Evolutionary conservation across 2,329 filamentous ascomycete species (phyloP), one percentile per base, ranked within the genome.

Genomic region (Penicillium thymicola): DNA sequence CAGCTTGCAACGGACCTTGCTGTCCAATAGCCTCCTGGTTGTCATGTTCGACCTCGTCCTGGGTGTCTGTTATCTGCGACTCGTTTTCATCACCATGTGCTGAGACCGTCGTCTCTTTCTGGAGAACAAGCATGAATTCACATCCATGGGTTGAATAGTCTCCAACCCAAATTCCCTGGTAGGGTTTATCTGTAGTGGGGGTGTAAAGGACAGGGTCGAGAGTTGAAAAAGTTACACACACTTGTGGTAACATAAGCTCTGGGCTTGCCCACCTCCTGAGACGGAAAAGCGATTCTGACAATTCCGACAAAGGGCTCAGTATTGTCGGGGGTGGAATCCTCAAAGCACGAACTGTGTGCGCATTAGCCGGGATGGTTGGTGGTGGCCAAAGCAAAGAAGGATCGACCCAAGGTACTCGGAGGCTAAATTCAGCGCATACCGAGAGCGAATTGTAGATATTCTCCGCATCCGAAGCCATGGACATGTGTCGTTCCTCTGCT

Each of bases 131-230:
- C 5, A 97, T 69, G 54, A 97, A 96, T 72, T 97, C 93, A 71
- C 89, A 92, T 0, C 92, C 92, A 66, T 97, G 92, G 0, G 85
- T 86, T 27, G 86, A 88, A 67, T 96, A 97, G 70, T 97, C 92
- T 0, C 92, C 92, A 16, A 92, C 88, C 89, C 90, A 97, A 30
- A 99, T 90, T 0, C 93, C 93, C 60, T 91, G 86, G 79, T 87
- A 97, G 0, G 92, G 92, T 70, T 92, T 93, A 53, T 86, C 81
- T 10, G 77, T 71, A 0, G 92, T 96, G 0, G 93, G 91, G 0
- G 86, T 94, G 70, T 96, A 97, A n/a, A 88, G 74, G 3, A 76
- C 77, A 3, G 86, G 83, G 42, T 91, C 85, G 1, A 97, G 78
- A 0, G 92, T 95, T 0, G 89, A 90, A 65, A 85, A 87, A 0